Base-by-base conservation (phyloP, 164 flowering plant genomes). In the Pachysandra terminalis region DNA sequence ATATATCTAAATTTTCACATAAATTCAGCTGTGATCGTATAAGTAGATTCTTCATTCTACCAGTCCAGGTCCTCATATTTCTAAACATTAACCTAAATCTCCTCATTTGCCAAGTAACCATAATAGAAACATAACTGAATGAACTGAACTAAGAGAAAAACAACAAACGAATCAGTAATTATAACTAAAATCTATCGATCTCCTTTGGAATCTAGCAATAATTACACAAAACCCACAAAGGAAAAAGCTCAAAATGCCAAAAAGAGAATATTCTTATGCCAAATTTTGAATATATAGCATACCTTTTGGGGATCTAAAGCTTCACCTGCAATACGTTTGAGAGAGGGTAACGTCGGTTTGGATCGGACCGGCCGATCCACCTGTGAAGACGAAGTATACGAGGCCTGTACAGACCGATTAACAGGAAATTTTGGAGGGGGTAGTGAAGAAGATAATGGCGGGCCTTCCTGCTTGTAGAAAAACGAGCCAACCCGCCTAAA, bases 241-340 rank as follows among this genome's bases (percentile, higher is more conserved):
- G 15, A 12, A 45, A 15, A 45, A 12, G 51, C 51, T 2, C 14
- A 45, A 45, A 45, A 45, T 45, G 51, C 51, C 2, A 15, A 15
- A 45, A n/a, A n/a, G n/a, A 5, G 51, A 57, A 5, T 32, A 62
- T 54, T n/a, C n/a, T n/a, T n/a, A 60, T 56, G 14, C 1, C 69
- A 21, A 8, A n/a, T 32, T n/a, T 32, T 32, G 19, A 24, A 61
- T 53, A 35, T 22, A 53, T 28, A 12, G 6, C 68, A 40, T 68
- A 86, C 90, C 86, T 77, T 86, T 67, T 63, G 53, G 56, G 69
- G 59, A 65, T 62, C 51, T 57, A 74, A 61, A 22, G 23, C 70
- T 53, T 64, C 65, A 26, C 24, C 32, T 0, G 70, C 71, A 57
- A 79, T 59, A 69, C 68, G 72, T n/a, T 71, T 37, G 48, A 68